Evolutionary conservation across 2,329 filamentous ascomycete genomes (phyloP), one percentile per base, ranked within the genome.

Genomic region (Fusarium dlaminii): DNA sequence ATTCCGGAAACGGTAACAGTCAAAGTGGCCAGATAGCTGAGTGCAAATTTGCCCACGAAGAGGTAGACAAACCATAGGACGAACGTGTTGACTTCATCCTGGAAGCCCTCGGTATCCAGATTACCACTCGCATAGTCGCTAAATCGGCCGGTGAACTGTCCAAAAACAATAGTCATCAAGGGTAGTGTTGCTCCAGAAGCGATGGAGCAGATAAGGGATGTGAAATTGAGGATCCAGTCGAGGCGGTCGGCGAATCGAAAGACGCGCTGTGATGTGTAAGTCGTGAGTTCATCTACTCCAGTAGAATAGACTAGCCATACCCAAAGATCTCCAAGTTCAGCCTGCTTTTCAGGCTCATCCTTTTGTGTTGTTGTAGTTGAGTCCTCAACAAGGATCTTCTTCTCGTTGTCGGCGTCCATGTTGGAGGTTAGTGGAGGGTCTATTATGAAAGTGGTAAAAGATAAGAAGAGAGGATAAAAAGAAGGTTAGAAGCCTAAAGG

Each of bases 51-150:
- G 10, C 61, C 72, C 0, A 75, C 39, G 18, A 75, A 75, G 9
- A 75, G 65, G 52, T 75, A 75, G 24, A 70, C 48, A 37, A 75
- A 75, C 68, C 72, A 75, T 2, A 75, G 32, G 5, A 63, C 58
- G n/a, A 73, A 75, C 4, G 48, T 40, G 24, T 70, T 65, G 48
- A 72, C 56, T 12, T 63, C 56, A 4, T 54, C 34, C 18, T 57
- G 60, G 37, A 74, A 74, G 5, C 42, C 60, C 12, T 58, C 59
- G 5, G 63, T 42, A 12, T 45, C 32, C 22, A 48, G 24, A 18
- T 60, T 51, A 3, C 71, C 72, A 24, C 63, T 49, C 20, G 51
- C 67, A 42, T 63, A 74, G 29, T 69, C 68, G n/a, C 57, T 68
- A 15, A 74, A 74, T 7, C 39, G 45, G 24, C 62, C 68, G 4